Evolutionary conservation across 1,284 basidiomycete genomes (phyloP), one percentile per base, ranked within the genome.

Genomic region (Ustilago vetiveriae): DNA sequence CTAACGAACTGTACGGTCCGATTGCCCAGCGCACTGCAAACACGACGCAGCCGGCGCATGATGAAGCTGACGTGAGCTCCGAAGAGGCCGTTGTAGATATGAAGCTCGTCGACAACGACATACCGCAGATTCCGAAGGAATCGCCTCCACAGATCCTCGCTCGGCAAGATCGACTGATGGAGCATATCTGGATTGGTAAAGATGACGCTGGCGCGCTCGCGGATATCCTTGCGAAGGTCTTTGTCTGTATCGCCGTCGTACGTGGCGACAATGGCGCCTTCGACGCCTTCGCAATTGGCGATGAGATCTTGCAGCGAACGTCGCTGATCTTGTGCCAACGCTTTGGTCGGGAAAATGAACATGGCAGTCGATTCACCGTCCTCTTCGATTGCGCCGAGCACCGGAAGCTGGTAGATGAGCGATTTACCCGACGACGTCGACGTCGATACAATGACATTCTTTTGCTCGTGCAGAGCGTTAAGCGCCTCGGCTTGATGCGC

Each of bases 291-390:
- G 78, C 88, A 90, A 9, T 85, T 84, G 55, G 77, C 84, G 1
- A 94, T 75, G 6, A 95, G 79, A 21, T 72, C 69, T 40, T 72
- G 65, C 10, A 82, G 54, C 16, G 80, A 79, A 3, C 75, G 57
- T 65, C 86, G 88, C 82, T 95, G 93, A 79, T 95, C 92, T 82
- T 95, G 93, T 1, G 93, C 92, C 26, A 95, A 84, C 9, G 92
- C 92, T 89, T 95, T 95, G 1, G 93, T 95, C 1, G 92, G 93
- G 75, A 94, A 95, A 42, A 95, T 87, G 76, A 92, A 91, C 45
- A 95, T 86, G 1, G 91, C 92, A 0, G 89, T 94, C 3, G 90
- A 81, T 14, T 83, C 76, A 4, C 80, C 79, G 76, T 91, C 86
- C 19, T 86, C 83, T 81, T 92, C 88, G 41, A 95, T 83, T 54